These are phyloP conservation scores for Pyrenopolyporus hunteri DNA, from an alignment of 495 filamentous ascomycete genomes.

Conservation along the genomic window DNA sequence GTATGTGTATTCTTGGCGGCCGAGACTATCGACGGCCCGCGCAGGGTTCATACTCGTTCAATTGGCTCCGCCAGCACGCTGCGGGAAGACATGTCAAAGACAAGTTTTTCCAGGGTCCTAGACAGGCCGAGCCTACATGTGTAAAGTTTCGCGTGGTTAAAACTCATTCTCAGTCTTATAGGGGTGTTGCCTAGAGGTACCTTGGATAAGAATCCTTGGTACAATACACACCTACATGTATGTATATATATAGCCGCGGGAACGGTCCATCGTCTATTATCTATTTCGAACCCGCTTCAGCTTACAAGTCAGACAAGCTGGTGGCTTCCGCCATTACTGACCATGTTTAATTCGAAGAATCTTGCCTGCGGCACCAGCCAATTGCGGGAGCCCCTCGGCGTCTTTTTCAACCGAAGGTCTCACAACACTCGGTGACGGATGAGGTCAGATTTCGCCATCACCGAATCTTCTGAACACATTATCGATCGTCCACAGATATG, in stretches of 20 bases:
- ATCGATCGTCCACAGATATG: background rate
- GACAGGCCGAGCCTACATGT: background rate
- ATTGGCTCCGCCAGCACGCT: constrained; percentile 22
- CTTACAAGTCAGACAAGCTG: background rate
- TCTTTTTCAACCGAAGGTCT: constrained; percentile 3
- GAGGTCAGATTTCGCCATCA: constrained; percentile 12
- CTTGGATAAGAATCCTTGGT: too few relatives aligned
- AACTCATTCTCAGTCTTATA: too few relatives aligned
- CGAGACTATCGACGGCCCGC: constrained; percentile 28
- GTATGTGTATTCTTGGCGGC: constrained; percentile 17
- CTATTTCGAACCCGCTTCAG: too few relatives aligned
- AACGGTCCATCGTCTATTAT: too few relatives aligned
- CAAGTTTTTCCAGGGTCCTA: constrained; percentile 27
- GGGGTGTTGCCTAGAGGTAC: too few relatives aligned
- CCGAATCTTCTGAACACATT: background rate
- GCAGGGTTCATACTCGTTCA: constrained; percentile 21
- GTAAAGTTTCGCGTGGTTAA: too few relatives aligned
- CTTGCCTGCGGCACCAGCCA: constrained; percentile 22
- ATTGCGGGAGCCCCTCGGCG: constrained; percentile 8
- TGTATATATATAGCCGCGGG: too few relatives aligned
- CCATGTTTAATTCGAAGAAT: constrained; percentile 21
- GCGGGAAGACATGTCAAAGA: constrained; percentile 11
- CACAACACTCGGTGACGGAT: constrained; percentile 6
- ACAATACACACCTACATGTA: too few relatives aligned
- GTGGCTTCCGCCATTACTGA: constrained; percentile 2